Base-by-base conservation (phyloP, 352 stramenopile species). In the Phytophthora capsici region DNA sequence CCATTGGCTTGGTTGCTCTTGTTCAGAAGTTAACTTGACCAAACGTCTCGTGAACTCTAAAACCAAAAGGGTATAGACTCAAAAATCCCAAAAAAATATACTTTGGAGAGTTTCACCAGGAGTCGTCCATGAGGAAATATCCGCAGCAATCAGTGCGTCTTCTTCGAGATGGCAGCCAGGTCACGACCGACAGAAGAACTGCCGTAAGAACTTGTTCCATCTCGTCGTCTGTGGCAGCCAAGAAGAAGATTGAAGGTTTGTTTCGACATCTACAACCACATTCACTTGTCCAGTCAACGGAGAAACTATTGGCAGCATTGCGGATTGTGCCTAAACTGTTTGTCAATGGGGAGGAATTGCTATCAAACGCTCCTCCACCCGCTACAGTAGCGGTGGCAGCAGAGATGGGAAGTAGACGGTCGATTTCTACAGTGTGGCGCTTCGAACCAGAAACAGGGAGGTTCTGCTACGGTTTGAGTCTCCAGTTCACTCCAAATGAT, bases 231-330 rank as follows among this genome's bases (percentile, higher is more conserved):
- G 1, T 63, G 17, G 37, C 56, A n/a, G 49, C 25, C 10, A 76
- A 69, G 36, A 73, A 63, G 50, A 88, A 84, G 63, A 63, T 77
- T 13, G 70, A 82, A 17, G 77, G 86, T 20, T 36, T 90, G 1
- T 75, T 90, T 26, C 76, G 75, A 48, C 81, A 75, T 22, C 59
- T 78, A 19, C 75, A 87, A 56, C 75, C 79, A 1, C 78, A 90
- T 48, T 77, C 77, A 14, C 75, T 90, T 25, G 70, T 86, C 0
- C 81, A 86, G 44, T 69, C 69, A 20, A 88, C 82, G 46, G 73
- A 85, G 20, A 88, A 86, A 54, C 43, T 81, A 2, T 58, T 73
- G 32, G 34, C 41, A 3, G 47, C 46, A 22, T 38, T 87, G 16
- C 69, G 78, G 28, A 72, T 78, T 38, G 50, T 66, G 2, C 56